Percentiles rank a stretch among this genome's conserved stretches.
These are phyloP conservation scores for Eucalyptus leucophloia DNA, from an alignment of 345 rosid genomes.

Conservation along the genomic window DNA sequence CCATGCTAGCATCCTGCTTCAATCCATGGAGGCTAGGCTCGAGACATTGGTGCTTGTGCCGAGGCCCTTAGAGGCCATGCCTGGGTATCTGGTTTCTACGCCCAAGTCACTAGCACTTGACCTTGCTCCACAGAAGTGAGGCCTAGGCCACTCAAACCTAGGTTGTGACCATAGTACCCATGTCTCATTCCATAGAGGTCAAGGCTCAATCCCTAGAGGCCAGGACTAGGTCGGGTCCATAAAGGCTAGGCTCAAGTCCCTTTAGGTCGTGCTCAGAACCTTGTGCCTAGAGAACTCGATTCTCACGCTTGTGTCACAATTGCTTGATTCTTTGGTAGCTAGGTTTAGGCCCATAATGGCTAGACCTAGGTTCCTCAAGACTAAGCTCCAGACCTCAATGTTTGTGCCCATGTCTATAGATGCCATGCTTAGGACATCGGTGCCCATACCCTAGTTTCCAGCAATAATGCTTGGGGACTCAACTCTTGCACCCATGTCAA, in stretches of 20 bases:
- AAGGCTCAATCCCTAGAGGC: not conserved
- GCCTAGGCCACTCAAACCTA: not conserved
- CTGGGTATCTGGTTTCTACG: not conserved
- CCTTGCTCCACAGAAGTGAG: not conserved
- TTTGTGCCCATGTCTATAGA: not conserved
- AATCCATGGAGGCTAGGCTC: not conserved
- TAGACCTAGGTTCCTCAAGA: accelerated
- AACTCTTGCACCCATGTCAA: too few species aligned
- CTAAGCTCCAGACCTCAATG: not conserved
- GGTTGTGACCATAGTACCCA: not conserved
- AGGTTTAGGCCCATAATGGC: not conserved
- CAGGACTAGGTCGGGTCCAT: not conserved
- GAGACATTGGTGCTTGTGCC: not conserved
- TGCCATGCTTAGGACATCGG: not conserved
- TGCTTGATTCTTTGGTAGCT: not conserved
- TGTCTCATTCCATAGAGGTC: accelerated
- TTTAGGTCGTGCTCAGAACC: not conserved
- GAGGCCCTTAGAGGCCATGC: too few species aligned
- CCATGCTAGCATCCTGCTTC: not conserved
- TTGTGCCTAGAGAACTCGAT: not conserved
- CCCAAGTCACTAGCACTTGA: not conserved
- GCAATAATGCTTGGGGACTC: too few species aligned
- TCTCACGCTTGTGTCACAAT: not conserved
- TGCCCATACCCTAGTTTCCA: too few species aligned
- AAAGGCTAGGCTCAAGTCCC: not conserved